These are phyloP conservation scores for Halophytophthora polymorphica DNA, from an alignment of 352 stramenopile species.

Conservation along the genomic window DNA sequence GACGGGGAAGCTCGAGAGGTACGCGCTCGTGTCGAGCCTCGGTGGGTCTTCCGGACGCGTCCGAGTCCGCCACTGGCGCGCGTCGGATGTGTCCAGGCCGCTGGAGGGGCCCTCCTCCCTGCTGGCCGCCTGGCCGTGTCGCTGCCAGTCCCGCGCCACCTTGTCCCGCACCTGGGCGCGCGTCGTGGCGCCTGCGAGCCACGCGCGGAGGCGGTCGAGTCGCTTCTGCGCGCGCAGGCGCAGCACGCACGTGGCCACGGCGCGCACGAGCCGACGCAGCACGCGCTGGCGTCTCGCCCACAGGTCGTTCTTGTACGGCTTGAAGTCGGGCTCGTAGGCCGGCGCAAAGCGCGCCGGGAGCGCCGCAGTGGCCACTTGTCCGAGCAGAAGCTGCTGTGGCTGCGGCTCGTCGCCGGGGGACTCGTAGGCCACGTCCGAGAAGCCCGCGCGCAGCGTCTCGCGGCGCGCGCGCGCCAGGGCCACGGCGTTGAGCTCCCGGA, in stretches of 20 bases:
- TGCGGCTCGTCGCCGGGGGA: constrained; percentile 7
- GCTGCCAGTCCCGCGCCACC: constrained; percentile 55
- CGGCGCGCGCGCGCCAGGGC: constrained; percentile 31
- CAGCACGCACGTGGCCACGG: constrained; percentile 75
- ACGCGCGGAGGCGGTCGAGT: constrained; percentile 50
- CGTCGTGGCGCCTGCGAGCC: constrained; percentile 47
- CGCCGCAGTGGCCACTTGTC: constrained; percentile 25
- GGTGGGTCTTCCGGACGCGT: too few relatives aligned
- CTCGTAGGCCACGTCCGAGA: constrained; percentile 29
- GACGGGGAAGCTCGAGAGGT: constrained; percentile 56
- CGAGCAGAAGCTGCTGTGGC: constrained; percentile 14
- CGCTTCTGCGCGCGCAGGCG: constrained; percentile 54
- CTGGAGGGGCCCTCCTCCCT: neutral
- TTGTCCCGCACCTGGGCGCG: constrained; percentile 52
- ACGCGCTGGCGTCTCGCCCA: constrained; percentile 71
- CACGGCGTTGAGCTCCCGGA: constrained; percentile 39
- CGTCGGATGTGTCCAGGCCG: neutral
- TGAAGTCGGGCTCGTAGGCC: constrained; percentile 61
- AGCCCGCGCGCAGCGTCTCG: constrained; percentile 41
- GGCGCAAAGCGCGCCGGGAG: constrained; percentile 44
- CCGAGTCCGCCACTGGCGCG: neutral
- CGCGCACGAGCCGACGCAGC: constrained; percentile 61
- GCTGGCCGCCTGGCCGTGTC: constrained; percentile 4
- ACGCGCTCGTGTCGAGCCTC: neutral
- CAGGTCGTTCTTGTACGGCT: constrained; percentile 86